These are phyloP conservation scores for Pythium pectinolyticum DNA, from an alignment of 352 stramenopile genomes.

Conservation along the genomic window DNA sequence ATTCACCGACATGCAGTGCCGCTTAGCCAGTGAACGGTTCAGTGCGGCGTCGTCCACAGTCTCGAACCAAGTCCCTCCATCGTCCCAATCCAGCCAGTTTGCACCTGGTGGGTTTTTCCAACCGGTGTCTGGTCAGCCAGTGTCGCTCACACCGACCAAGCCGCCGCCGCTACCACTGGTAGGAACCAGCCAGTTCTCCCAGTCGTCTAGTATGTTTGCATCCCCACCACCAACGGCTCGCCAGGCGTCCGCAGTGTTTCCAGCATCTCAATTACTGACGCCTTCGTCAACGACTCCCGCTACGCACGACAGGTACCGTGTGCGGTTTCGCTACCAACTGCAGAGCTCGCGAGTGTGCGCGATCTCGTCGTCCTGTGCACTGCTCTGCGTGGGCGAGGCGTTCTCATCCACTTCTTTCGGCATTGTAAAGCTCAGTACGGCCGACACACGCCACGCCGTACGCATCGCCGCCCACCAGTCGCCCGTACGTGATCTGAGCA, in stretches of 20 bases:
- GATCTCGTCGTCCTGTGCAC: conserved; percentile 44
- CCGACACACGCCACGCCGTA: conserved; percentile 34
- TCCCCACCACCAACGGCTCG: no score
- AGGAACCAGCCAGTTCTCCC: neutral
- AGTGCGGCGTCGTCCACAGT: neutral
- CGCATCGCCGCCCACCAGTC: conserved; percentile 42
- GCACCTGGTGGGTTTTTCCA: no score
- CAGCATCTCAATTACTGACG: neutral
- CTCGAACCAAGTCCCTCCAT: neutral
- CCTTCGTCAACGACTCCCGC: conserved; percentile 5
- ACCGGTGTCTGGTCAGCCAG: neutral
- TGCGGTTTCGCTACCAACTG: conserved; percentile 39
- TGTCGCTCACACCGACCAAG: neutral
- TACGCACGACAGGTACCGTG: conserved; percentile 52
- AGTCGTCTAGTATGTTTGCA: neutral
- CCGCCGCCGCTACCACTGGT: no score
- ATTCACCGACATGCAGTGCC: conserved; percentile 30
- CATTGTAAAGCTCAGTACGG: conserved; percentile 44
- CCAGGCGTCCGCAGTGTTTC: neutral
- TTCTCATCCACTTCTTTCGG: conserved; percentile 34
- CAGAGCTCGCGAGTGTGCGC: conserved; percentile 52
- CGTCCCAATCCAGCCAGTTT: conserved; percentile 1
- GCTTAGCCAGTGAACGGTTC: conserved; percentile 27
- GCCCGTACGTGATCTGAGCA: conserved; percentile 55
- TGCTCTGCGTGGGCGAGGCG: conserved; percentile 56